Evolutionary conservation across 2,329 filamentous ascomycete genomes (phyloP).

Genomic region (Verticillium zaregamsianum): DNA sequence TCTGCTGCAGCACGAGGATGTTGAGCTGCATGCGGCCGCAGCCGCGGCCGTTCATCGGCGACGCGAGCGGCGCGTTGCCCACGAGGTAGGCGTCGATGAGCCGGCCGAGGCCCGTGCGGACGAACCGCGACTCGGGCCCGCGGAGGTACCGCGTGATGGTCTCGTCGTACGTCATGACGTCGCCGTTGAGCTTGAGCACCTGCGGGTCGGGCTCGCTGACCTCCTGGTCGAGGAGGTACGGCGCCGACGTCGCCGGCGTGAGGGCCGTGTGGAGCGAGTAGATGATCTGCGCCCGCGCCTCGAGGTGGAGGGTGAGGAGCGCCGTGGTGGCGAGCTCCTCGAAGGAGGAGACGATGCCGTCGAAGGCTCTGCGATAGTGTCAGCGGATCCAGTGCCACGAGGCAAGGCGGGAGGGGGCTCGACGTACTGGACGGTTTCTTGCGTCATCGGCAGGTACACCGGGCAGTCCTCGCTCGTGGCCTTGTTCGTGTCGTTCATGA

Average conservation of each 20-base stretch:
- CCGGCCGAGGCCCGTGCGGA: slow-evolving; percentile 70
- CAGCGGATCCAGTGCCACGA: slow-evolving; percentile 10
- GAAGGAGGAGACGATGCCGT: slow-evolving; percentile 79
- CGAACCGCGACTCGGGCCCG: slow-evolving; percentile 65
- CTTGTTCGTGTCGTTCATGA: slow-evolving; percentile 62
- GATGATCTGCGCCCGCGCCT: slow-evolving; percentile 80
- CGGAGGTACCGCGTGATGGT: slow-evolving; percentile 71
- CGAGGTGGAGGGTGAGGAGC: slow-evolving; percentile 81
- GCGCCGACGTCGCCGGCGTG: slow-evolving; percentile 52
- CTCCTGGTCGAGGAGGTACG: slow-evolving; percentile 64
- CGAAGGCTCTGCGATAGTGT: slow-evolving; percentile 61
- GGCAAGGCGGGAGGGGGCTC: background rate
- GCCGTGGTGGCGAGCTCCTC: slow-evolving; percentile 74
- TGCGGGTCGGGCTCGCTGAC: slow-evolving; percentile 74
- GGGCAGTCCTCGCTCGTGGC: slow-evolving; percentile 57
- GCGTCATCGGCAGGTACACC: slow-evolving; percentile 82
- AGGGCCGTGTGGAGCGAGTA: slow-evolving; percentile 66
- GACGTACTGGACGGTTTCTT: slow-evolving; percentile 74
- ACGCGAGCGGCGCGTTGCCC: slow-evolving; percentile 63
- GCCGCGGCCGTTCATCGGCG: slow-evolving; percentile 79
- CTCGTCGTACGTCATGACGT: slow-evolving; percentile 84
- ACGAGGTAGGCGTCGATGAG: slow-evolving; percentile 80
- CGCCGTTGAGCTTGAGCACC: slow-evolving; percentile 78
- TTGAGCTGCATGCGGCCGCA: slow-evolving; percentile 89
- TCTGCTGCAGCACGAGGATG: slow-evolving; percentile 91